Base-by-base conservation (phyloP, 495 filamentous ascomycete genomes). In the Hypoxylon trugodes region DNA sequence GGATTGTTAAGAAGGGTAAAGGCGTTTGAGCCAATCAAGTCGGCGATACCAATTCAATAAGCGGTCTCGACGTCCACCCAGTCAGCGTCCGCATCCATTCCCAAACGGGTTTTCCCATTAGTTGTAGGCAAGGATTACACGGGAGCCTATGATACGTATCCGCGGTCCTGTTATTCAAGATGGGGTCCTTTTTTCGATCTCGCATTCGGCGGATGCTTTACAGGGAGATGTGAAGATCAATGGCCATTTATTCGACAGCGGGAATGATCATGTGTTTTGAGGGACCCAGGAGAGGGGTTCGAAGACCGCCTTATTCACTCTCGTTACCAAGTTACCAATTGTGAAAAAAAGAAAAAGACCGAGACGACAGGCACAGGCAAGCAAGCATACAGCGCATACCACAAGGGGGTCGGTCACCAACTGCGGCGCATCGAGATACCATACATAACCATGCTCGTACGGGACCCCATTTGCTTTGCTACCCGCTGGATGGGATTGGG, bases 131-230 rank as follows among this genome's bases (percentile, higher is more conserved):
- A 67, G 58, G 64, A 62, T 62, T 59, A 59, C 57, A 66, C 64
- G 52, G 64, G 52, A 67, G 25, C 64, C 58, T 67, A 62, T 61
- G 64, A 62, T 53, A 61, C 24, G 52, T 59, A 62, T 40, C 58
- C 58, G 53, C n/a, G n/a, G n/a, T 24, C 58, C 48, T 57, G 47
- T 58, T 52, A 58, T 56, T n/a, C 60, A 56, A 56, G 59, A 63
- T 59, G 47, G 60, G 49, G 40, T 40, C 42, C 36, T 24, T 51
- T 49, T 36, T 47, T 54, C 32, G 60, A 64, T 68, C 65, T 64
- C 65, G 65, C 65, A 68, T 68, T 59, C 56, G 35, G 46, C 59
- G 54, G 58, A 51, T 68, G 35, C 50, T 63, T 40, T 59, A 63
- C 48, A 51, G 59, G 48, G 52, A 49, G 57, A 53, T 55, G 46